Evolutionary conservation across 495 filamentous ascomycete species (phyloP).

Genomic region (Aspergillus bertholletiae): DNA sequence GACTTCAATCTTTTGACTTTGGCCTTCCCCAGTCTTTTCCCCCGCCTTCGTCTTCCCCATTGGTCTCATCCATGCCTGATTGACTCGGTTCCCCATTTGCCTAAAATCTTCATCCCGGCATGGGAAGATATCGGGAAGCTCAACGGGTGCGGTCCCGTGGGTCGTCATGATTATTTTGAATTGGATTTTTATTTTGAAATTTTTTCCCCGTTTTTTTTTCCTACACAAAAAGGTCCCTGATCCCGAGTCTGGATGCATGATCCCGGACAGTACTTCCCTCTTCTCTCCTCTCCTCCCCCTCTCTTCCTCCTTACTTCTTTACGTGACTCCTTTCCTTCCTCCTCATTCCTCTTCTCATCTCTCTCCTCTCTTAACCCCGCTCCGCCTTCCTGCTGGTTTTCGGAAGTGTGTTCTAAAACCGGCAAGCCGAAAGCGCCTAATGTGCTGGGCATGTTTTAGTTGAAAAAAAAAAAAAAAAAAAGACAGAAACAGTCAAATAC

Average conservation of each 20-base stretch:
- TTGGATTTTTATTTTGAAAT: not conserved
- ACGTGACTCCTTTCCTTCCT: not conserved
- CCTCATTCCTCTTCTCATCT: not conserved
- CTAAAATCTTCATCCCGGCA: not conserved
- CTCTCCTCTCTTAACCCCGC: not conserved
- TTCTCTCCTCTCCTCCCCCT: not conserved
- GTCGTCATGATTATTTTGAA: not conserved
- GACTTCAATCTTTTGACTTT: slow-evolving; percentile 1
- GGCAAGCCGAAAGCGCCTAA: too few relatives aligned
- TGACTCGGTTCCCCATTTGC: not conserved
- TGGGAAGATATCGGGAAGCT: slow-evolving; percentile 1
- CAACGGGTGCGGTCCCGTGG: slow-evolving; percentile 1
- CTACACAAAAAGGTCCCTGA: slow-evolving; percentile 10
- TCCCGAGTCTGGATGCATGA: slow-evolving; percentile 3
- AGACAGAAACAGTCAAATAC: too few relatives aligned
- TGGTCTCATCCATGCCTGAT: not conserved
- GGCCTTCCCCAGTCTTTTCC: slow-evolving; percentile 3
- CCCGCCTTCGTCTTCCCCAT: slow-evolving; percentile 11
- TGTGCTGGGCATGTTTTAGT: too few relatives aligned
- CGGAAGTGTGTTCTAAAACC: too few relatives aligned
- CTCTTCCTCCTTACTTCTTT: not conserved
- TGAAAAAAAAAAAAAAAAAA: too few relatives aligned
- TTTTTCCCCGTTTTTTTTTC: not conserved
- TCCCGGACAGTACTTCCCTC: not conserved
- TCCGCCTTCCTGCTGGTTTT: not conserved